phyloP scores from a whole-genome alignment of 139 green algal species.

The Nannochloris sp. region DNA sequence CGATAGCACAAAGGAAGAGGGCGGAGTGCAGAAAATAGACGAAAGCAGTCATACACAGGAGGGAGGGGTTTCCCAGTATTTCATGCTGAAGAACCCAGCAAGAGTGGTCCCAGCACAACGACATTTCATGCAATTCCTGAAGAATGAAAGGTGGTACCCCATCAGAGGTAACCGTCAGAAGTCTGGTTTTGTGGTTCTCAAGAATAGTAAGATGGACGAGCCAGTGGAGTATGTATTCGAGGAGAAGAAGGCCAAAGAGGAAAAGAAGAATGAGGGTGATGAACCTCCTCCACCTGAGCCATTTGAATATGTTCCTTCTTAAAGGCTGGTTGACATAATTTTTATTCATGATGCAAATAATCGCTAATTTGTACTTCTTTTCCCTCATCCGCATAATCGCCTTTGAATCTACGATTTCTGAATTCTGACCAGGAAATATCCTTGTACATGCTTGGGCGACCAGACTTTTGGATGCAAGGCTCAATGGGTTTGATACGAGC shows the following conservation, averaged over 20 bases:
- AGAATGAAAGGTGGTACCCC: conserved; percentile 23
- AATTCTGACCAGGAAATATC: conserved; percentile 2
- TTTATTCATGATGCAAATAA: not conserved
- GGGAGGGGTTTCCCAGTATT: conserved; percentile 32
- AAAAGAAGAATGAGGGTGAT: conserved; percentile 7
- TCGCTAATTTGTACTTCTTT: conserved; percentile 6
- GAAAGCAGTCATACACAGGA: conserved; percentile 22
- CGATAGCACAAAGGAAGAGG: conserved; percentile 1
- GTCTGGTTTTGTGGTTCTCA: conserved; percentile 55
- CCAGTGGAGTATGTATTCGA: conserved; percentile 24
- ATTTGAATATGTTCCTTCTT: conserved; percentile 61
- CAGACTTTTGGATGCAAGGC: not conserved
- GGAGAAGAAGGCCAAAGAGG: conserved; percentile 8
- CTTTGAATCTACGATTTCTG: not conserved
- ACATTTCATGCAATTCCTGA: conserved; percentile 33
- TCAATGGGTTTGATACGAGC: not conserved
- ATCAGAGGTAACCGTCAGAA: conserved; percentile 15
- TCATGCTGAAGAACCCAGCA: conserved; percentile 69
- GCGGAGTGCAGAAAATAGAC: conserved; percentile 8
- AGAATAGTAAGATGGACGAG: conserved; percentile 38
- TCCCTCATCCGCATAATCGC: not conserved
- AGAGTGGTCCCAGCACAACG: conserved; percentile 78
- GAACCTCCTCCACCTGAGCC: conserved; percentile 68
- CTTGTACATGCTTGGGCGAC: not conserved
- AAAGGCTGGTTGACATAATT: too few species aligned